Evolutionary conservation across 768 basidiomycete species (phyloP).

Genomic region (Lactarius tabidus): DNA sequence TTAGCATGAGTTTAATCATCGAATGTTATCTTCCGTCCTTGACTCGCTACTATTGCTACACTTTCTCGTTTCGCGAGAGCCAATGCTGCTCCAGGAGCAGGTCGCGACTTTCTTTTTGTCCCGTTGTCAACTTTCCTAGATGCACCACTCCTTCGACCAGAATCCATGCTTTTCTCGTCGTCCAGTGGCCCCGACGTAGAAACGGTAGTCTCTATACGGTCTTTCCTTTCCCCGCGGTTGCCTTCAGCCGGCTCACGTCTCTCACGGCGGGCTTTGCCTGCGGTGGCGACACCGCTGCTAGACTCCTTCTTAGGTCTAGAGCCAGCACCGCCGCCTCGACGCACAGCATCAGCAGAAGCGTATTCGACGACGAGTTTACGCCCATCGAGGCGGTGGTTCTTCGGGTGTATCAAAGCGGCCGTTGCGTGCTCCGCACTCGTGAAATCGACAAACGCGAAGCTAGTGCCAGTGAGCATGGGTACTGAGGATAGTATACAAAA

Average conservation of each 20-base stretch:
- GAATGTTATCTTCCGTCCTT: slow-evolving; percentile 72
- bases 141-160: not conserved
- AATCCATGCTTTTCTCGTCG: not conserved
- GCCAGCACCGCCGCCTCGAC: slow-evolving; percentile 57
- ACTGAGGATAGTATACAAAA: not conserved
- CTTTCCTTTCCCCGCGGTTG: not conserved
- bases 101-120: slow-evolving; percentile 34
- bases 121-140: not conserved
- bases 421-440: slow-evolving; percentile 74
- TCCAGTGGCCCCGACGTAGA: not conserved
- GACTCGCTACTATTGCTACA: slow-evolving; percentile 64
- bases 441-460: slow-evolving; percentile 96
- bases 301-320: slow-evolving; percentile 6
- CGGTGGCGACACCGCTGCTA: not conserved
- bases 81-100: slow-evolving; percentile 76
- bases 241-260: not conserved
- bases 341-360: slow-evolving; percentile 84
- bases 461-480: slow-evolving; percentile 32
- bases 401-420: slow-evolving; percentile 71
- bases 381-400: slow-evolving; percentile 81
- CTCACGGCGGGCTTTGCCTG: not conserved
- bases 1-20: slow-evolving; percentile 32
- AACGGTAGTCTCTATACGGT: not conserved
- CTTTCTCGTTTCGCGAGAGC: slow-evolving; percentile 74
- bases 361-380: slow-evolving; percentile 85